Base-by-base conservation (phyloP, 441 rosid species). In the Theobroma grandiflorum region DNA sequence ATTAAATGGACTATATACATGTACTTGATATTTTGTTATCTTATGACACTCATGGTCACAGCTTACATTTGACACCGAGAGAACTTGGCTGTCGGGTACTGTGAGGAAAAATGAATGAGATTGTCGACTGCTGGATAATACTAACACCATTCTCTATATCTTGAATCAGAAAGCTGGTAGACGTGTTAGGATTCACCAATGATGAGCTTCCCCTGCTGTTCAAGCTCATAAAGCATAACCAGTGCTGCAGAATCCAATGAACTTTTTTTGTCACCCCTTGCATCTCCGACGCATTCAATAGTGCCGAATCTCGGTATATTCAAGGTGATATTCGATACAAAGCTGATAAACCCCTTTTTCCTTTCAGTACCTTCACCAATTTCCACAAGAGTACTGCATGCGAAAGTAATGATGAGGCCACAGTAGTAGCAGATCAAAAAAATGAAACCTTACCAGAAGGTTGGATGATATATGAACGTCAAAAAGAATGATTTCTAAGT, bases 161-260 rank as follows among this genome's bases (percentile, higher is more conserved):
- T 62, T 33, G n/a, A 62, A 67, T 65, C 16, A 31, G 61, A 16
- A 52, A 31, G 38, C 38, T 11, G 40, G 57, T 14, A 49, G 74
- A 14, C 53, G 31, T 75, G 62, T 18, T 38, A 79, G 45, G 75
- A 40, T 61, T 79, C 78, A 26, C 53, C 50, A 12, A 95, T 89
- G 81, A 86, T 80, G 49, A 95, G 63, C 50, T 80, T 85, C 53
- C 96, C 92, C 61, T 64, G 85, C 15, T 84, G 81, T 84, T 88
- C 81, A 42, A 97, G 97, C 84, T 91, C 90, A 6, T 87, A 63
- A 63, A 97, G 92, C 84, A 94, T 61, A 31, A 74, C 74, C 6
- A 93, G 83, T 5, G 94, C 94, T 16, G 99, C 99, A 20, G 97
- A 90, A 86, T 95, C 99, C 0, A 43, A 90, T 0, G 99, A 92